Evolutionary conservation across 2,329 filamentous ascomycete genomes (phyloP), one percentile per base, ranked within the genome.

Genomic region (Talaromyces albobiverticillius): DNA sequence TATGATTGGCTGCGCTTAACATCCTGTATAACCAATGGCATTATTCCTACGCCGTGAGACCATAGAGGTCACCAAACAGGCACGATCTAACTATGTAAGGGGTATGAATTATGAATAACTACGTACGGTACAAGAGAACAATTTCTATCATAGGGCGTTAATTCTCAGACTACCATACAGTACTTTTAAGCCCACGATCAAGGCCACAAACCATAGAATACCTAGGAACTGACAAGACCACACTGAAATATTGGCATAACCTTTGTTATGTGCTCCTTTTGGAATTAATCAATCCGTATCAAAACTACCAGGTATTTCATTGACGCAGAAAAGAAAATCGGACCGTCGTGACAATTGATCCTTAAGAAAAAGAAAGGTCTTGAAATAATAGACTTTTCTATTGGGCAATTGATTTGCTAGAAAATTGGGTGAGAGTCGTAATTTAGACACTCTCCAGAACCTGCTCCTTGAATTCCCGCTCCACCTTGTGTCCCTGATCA

Each of bases 401-500:
- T 54, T 43, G 8, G 14, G 13, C 20, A 51, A 45, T 52, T 46
- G 29, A 46, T 45, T n/a, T 52, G 50, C 41, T 52, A 52, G 36
- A 10, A 42, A 45, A 46, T 22, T 46, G 32, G 29, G 20, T 13
- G 32, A 52, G 31, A 38, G 20, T 43, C 51, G 16, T 22, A 43
- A 40, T 46, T 91, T 90, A 97, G 80, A 97, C 94, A 76, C 85
- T 86, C 76, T 95, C 90, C 69, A 96, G 84, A 72, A 96, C 90
- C 72, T 83, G 84, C 87, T 99, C 93, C 89, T 96, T 96, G 89
- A 97, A 99, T 81, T 99, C 93, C 74, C 91, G 83, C 86, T 97
- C 94, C 63, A 95, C 90, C 90, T 96, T 97, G 81, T 96, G 90
- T 71, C 94, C 94, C 76, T 91, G 86, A 80, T 99, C 94, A 75